These are phyloP conservation scores for Aspergillus avenaceus DNA, from an alignment of 495 filamentous ascomycete species.

Conservation along the genomic window DNA sequence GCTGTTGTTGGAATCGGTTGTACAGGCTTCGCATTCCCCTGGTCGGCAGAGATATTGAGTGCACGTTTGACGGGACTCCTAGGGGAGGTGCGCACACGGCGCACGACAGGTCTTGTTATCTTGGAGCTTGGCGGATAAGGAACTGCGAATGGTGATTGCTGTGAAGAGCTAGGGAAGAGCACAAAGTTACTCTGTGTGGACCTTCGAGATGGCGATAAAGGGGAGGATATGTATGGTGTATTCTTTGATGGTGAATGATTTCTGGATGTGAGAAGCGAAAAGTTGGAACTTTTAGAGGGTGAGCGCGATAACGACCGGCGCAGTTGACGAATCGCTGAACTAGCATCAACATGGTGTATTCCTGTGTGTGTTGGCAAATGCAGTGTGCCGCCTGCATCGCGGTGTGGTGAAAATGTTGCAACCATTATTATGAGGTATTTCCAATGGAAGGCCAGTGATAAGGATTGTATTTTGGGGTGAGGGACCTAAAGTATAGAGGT, in stretches of 20 bases:
- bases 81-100: conserved; percentile 60
- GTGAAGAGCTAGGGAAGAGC: conserved; percentile 43
- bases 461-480: background rate
- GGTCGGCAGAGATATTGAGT: conserved; percentile 63
- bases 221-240: conserved; percentile 44
- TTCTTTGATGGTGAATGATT: conserved; percentile 50
- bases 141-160: conserved; percentile 47
- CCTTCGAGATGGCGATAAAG: conserved; percentile 47
- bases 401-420: conserved; percentile 50
- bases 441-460: background rate
- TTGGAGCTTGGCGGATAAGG: conserved; percentile 51
- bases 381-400: conserved; percentile 69
- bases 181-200: conserved; percentile 42
- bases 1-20: conserved; percentile 30
- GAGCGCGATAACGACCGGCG: conserved; percentile 82
- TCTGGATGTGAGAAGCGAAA: conserved; percentile 57
- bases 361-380: conserved; percentile 81
- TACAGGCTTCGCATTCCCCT: conserved; percentile 60
- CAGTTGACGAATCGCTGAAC: conserved; percentile 69
- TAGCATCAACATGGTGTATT: conserved; percentile 72
- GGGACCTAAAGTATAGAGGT: conserved; percentile 2
- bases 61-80: conserved; percentile 73
- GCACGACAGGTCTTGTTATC: conserved; percentile 42
- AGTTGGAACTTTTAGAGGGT: conserved; percentile 71
- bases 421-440: conserved; percentile 35